phyloP scores from a whole-genome alignment of 495 filamentous ascomycete species.

The Xylaria acuta region DNA sequence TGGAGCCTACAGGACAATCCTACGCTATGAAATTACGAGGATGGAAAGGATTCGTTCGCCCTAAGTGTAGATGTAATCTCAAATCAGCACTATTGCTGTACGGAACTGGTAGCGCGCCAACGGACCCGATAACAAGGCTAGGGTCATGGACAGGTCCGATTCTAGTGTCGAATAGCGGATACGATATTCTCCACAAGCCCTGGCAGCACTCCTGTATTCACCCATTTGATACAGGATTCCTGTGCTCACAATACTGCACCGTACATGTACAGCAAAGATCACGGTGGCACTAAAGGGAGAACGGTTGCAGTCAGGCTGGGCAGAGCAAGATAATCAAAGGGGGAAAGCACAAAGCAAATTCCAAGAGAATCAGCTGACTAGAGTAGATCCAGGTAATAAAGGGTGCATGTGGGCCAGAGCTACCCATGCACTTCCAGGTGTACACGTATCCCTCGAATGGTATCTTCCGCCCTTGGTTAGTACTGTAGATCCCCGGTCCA shows the following conservation, averaged over 20 bases:
- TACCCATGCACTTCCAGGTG: background rate
- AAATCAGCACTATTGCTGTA: slow-evolving; percentile 1
- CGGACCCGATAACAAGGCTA: slow-evolving; percentile 6
- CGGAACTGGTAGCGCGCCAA: slow-evolving; percentile 18
- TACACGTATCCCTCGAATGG: background rate
- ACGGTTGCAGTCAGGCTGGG: background rate
- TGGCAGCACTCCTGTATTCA: background rate
- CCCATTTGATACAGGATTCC: background rate
- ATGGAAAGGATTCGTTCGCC: slow-evolving; percentile 17
- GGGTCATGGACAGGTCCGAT: slow-evolving; percentile 12
- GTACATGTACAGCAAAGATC: background rate
- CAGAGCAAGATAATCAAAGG: background rate
- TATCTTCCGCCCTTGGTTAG: background rate
- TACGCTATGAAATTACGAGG: slow-evolving; percentile 22
- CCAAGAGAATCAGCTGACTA: background rate
- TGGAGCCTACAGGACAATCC: slow-evolving; percentile 12
- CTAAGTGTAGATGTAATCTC: slow-evolving; percentile 7
- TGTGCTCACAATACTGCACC: background rate
- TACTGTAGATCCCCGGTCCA: background rate
- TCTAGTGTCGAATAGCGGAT: slow-evolving; percentile 17
- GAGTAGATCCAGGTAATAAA: background rate
- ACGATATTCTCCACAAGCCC: background rate
- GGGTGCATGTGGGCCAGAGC: slow-evolving; percentile 4
- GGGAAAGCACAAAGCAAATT: slow-evolving; percentile 2
- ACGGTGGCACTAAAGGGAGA: slow-evolving; percentile 6